Percentiles rank a stretch among this genome's conserved stretches.
phyloP scores from a whole-genome alignment of 1,139 yeast genomes.

The Taphrina deformans region DNA sequence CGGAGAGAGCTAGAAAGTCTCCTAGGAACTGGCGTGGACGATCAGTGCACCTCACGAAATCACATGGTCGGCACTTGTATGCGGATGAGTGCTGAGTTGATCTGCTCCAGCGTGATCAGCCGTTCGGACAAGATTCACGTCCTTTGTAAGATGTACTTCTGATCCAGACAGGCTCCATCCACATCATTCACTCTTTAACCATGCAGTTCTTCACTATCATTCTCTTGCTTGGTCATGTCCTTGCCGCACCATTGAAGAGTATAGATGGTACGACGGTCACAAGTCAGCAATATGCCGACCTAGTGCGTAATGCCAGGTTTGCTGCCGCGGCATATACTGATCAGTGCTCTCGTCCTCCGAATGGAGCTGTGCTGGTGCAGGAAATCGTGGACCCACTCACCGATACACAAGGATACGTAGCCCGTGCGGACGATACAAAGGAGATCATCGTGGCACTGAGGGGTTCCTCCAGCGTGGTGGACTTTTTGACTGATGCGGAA shows the following conservation, averaged over 20 bases:
- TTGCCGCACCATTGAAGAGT: not conserved
- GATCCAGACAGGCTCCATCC: no score
- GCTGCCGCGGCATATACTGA: not conserved
- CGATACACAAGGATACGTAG: slow-evolving; percentile 1
- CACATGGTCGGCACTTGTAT: no score
- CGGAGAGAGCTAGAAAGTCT: no score
- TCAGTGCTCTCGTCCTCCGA: not conserved
- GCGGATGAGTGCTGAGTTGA: no score
- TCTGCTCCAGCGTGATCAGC: no score
- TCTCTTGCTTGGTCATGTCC: not conserved
- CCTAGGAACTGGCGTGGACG: no score
- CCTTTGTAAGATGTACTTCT: not conserved
- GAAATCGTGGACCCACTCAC: not conserved
- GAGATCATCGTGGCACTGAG: not conserved
- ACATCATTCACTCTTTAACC: no score
- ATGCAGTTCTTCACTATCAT: not conserved
- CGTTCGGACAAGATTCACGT: not conserved
- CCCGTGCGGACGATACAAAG: not conserved
- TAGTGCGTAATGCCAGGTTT: slow-evolving; percentile 2
- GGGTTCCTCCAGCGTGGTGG: not conserved
- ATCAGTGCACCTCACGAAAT: no score
- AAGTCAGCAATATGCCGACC: not conserved
- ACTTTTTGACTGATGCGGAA: not conserved
- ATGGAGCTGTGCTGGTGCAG: not conserved
- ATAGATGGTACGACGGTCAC: not conserved